A percentile compares a stretch with the other conserved stretches of the same genome.
Conservation (phyloP, 2,329 filamentous ascomycete genomes). For the Aspergillus floridensis region DNA sequence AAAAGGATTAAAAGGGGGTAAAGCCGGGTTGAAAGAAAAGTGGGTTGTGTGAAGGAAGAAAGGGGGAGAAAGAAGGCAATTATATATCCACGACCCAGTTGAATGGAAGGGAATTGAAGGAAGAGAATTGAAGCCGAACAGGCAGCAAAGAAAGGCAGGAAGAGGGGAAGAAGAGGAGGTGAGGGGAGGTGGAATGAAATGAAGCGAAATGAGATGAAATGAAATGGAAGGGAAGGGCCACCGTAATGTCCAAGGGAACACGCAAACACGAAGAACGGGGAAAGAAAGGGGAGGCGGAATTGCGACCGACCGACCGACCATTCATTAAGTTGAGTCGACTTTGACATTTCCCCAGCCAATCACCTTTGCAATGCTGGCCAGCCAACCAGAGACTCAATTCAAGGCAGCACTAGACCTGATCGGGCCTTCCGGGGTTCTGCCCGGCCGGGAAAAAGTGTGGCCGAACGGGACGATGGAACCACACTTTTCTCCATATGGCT, state of each 20-base stretch:
- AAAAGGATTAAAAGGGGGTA: slow-evolving; percentile 11
- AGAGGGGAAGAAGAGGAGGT: slow-evolving; percentile 4
- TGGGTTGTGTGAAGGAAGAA: neutral
- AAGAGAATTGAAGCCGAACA: slow-evolving; percentile 5
- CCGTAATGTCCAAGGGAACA: neutral
- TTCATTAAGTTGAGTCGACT: too few species aligned
- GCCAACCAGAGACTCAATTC: slow-evolving; percentile 1
- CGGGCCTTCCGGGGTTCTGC: slow-evolving; percentile 13
- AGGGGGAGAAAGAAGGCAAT: slow-evolving; percentile 7
- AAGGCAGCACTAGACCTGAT: slow-evolving; percentile 9
- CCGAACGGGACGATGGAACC: slow-evolving; percentile 9
- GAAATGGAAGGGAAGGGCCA: slow-evolving; percentile 9
- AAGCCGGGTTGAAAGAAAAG: slow-evolving; percentile 17
- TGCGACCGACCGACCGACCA: slow-evolving; percentile 8
- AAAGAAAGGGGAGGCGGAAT: slow-evolving; percentile 24
- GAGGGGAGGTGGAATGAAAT: slow-evolving; percentile 9
- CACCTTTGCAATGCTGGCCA: slow-evolving; percentile 5
- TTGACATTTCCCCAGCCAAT: slow-evolving; percentile 19
- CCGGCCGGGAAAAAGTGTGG: neutral
- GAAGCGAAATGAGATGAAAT: neutral
- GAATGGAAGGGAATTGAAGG: slow-evolving; percentile 7
- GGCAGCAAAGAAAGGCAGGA: slow-evolving; percentile 6
- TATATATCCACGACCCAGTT: slow-evolving; percentile 10
- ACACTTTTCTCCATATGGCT: neutral
- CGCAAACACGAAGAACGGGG: neutral